A percentile compares a stretch with the other conserved stretches of the same genome.
phyloP scores from a whole-genome alignment of 1,284 basidiomycete species.

The Apiotrichum domesticum region DNA sequence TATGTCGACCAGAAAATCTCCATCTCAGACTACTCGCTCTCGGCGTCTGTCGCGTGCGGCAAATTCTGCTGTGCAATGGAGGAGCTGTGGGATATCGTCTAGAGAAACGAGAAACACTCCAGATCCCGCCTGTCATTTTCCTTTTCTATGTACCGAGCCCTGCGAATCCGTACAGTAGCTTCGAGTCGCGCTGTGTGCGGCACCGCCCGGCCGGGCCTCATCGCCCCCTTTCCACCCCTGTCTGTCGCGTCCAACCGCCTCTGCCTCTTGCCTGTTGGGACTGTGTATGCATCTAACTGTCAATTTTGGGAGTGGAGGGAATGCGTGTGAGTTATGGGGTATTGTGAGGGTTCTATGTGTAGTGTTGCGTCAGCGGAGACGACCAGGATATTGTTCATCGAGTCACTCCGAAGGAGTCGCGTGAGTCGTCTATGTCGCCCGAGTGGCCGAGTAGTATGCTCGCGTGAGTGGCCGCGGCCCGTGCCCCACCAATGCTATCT shows the following conservation, averaged over 20 bases:
- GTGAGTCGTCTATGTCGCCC: too few relatives aligned
- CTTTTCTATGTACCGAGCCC: too few relatives aligned
- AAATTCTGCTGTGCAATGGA: conserved; percentile 66
- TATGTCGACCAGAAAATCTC: conserved; percentile 97
- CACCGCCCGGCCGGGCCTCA: not conserved
- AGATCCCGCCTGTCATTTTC: too few relatives aligned
- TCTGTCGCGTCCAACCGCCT: conserved; percentile 5
- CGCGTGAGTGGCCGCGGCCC: not conserved
- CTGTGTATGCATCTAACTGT: conserved; percentile 22
- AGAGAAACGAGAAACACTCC: conserved; percentile 9
- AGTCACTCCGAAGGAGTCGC: too few relatives aligned
- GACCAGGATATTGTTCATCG: too few relatives aligned
- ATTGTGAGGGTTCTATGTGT: too few relatives aligned
- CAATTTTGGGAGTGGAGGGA: not conserved
- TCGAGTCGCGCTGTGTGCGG: not conserved
- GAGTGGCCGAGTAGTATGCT: too few relatives aligned
- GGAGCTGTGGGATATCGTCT: conserved; percentile 59
- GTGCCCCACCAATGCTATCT: not conserved
- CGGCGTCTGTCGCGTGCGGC: conserved; percentile 93
- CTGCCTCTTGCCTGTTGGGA: not conserved
- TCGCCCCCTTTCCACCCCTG: not conserved
- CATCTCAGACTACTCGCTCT: conserved; percentile 89
- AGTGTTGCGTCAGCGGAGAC: too few relatives aligned
- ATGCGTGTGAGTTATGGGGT: too few relatives aligned
- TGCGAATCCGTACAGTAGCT: not conserved